Evolutionary conservation across 345 rosid genomes (phyloP).

Genomic region (Bruguiera gymnorhiza): DNA sequence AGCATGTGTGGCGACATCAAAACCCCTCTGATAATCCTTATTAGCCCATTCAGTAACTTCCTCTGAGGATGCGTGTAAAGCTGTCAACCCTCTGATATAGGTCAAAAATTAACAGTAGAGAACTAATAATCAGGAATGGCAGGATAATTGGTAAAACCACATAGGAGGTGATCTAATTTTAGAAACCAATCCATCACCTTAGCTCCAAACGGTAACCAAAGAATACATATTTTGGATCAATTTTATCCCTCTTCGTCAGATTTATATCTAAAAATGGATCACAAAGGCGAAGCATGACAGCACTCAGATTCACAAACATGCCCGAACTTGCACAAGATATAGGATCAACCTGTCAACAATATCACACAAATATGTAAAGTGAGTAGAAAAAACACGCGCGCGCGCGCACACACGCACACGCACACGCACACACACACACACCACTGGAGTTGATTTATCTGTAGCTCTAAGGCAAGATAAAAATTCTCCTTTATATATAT

Average conservation of each 20-base stretch:
- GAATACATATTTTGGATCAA: conserved; percentile 81
- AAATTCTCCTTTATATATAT: neutral
- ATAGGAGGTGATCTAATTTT: neutral
- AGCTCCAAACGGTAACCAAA: conserved; percentile 63
- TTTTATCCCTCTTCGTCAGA: conserved; percentile 77
- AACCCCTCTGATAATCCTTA: conserved; percentile 39
- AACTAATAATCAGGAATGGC: conserved; percentile 12
- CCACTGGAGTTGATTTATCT: neutral
- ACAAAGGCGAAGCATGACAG: conserved; percentile 87
- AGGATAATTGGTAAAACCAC: conserved; percentile 5
- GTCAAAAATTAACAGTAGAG: conserved; percentile 20
- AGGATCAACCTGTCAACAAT: conserved; percentile 75
- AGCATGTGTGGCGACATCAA: conserved; percentile 27
- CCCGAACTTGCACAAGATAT: conserved; percentile 95
- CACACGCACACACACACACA: no score
- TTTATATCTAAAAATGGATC: conserved; percentile 87
- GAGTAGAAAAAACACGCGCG: no score
- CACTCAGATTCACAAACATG: conserved; percentile 96
- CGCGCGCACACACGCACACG: no score
- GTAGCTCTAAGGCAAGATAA: conserved; percentile 3
- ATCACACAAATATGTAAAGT: conserved; percentile 1
- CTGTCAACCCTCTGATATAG: conserved; percentile 67
- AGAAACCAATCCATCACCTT: conserved; percentile 49
- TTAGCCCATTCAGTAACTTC: conserved; percentile 81
- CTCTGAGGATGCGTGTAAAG: conserved; percentile 86